Base-by-base conservation (phyloP, 305 asterid genomes). In the Fraxinus angustifolia region DNA sequence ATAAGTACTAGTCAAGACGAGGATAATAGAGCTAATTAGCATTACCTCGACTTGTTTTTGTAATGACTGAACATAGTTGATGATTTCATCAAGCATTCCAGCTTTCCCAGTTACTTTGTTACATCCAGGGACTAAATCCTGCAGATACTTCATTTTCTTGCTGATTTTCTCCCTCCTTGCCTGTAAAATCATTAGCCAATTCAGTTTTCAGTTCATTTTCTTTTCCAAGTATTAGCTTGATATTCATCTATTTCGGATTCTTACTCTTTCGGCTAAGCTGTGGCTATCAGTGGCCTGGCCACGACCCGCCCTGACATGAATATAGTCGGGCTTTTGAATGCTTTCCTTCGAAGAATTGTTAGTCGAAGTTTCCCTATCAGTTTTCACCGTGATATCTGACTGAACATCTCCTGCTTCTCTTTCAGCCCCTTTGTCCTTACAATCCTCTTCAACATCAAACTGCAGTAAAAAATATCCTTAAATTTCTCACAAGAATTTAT, bases 261-360 rank as follows among this genome's bases (percentile, higher is more conserved):
- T 78, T 87, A 93, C 97, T 78, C 97, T 90, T 85, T 93, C 97
- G 2, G 97, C 97, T 81, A 93, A 87, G 88, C 97, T 93, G 56
- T 93, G 97, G 83, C 94, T 93, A 77, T 93, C 97, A 19, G 97
- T 93, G 77, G 97, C 97, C 84, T 93, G 97, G 3, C 97, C 97
- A 6, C 97, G 94, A 0, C 95, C 85, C 0, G 95, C 97, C 83
- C 97, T 75, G 80, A 93, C 97, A 80, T 93, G 97, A 83, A 93
- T 91, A 28, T 86, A 93, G 72, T 93, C 93, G 8, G 91, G 81
- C 82, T 87, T 91, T 33, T 85, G 84, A 73, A 79, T 86, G 79
- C 83, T 88, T 56, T 83, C 83, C 77, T 88, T 87, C 3, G 93
- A 89, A 31, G 79, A 75, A 31, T 60, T 85, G 73, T 83, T 86